These are phyloP conservation scores for Cinchona pubescens DNA, from an alignment of 257 asterid species.

Conservation along the genomic window DNA sequence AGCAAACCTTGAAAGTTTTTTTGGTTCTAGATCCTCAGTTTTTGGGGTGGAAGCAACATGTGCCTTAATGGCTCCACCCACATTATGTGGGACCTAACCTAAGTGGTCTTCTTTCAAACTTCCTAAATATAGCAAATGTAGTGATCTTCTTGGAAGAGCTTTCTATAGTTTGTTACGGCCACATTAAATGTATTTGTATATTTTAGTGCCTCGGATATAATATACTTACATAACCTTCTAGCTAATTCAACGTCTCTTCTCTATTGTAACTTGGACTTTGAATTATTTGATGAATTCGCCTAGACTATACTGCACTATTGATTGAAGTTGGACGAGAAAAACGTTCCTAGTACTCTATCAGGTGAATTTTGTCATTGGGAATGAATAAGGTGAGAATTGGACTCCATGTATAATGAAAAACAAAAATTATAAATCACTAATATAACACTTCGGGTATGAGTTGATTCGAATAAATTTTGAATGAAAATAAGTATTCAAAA, in stretches of 20 bases:
- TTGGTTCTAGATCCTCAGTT: constrained; percentile 7
- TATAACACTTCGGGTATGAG: no score
- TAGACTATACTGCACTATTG: background rate
- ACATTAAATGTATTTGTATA: background rate
- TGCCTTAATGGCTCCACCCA: constrained; percentile 13
- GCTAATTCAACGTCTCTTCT: no score
- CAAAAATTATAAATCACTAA: no score
- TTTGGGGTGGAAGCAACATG: constrained; percentile 15
- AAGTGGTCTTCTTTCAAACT: constrained; percentile 5
- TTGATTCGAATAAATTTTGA: no score
- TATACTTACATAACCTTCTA: background rate
- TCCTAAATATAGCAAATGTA: constrained; percentile 29
- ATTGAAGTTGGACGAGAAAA: no score
- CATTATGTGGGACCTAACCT: constrained; percentile 16
- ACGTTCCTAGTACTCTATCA: background rate
- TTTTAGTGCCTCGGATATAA: background rate
- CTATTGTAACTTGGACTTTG: background rate
- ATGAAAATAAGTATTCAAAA: no score
- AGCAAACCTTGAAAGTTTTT: constrained; percentile 4
- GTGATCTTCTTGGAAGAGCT: constrained; percentile 15
- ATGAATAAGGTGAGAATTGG: no score
- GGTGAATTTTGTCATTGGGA: background rate
- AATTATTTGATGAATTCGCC: no score
- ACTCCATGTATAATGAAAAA: no score
- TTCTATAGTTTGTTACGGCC: constrained; percentile 17